Base-by-base conservation (phyloP, 192 early-diverging fungal genomes). In the Backusella luteola region DNA sequence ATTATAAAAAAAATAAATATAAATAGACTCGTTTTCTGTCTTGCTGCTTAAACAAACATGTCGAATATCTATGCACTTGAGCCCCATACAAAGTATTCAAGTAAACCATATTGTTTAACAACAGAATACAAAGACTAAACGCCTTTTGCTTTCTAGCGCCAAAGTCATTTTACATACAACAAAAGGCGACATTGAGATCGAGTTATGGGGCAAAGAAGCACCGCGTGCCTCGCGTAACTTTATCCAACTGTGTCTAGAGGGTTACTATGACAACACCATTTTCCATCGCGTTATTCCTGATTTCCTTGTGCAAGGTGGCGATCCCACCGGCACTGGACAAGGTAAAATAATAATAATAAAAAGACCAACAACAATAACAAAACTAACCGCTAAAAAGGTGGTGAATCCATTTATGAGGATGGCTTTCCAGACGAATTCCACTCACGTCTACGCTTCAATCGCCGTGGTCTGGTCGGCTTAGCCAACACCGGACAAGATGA, bases 221-320 rank as follows among this genome's bases (percentile, higher is more conserved):
- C 97, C 97, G 0, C 93, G 93, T 73, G 91, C 97, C 11, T 91
- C 92, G 74, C 88, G 96, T n/a, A 99, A 99, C 83, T 99, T 99
- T 88, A 84, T 99, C 14, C 97, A 98, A 77, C 87, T 98, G 12
- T 94, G 92, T 71, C 73, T 96, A 72, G 96, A 98, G 78, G 92
- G 96, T 6, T 96, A 96, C 76, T 98, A 96, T 77, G 89, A 97
- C 77, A 81, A 85, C 39, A 95, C 94, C 6, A 91, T 95, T 17
- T 97, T 99, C 71, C 97, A 99, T 81, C 91, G 97, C 6, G 81
- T 96, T 11, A 90, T 97, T 29, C 89, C 94, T n/a, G 88, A 88
- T 39, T 99, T 97, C 83, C 95, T 97, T 77, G 90, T 96, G 6
- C 97, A 99, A 79, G 94, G 94, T 34, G 97, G 97, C 12, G 97